Percentiles rank a stretch among this genome's conserved stretches.
Conservation (phyloP, 495 filamentous ascomycete species). For the Daldinia loculata region DNA sequence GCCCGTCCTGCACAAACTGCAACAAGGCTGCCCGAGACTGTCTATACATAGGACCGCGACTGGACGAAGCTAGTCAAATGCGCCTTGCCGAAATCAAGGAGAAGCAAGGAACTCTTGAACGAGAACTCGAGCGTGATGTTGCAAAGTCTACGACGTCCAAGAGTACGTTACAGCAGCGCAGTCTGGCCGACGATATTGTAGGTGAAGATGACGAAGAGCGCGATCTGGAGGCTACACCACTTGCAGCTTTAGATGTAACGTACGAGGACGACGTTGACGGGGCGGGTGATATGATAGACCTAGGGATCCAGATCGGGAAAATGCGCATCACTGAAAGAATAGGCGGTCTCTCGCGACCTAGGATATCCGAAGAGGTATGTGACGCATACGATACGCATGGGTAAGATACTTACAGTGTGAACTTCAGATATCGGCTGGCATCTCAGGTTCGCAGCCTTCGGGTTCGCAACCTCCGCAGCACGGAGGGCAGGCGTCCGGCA, state of each 20-base stretch:
- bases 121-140: conserved; percentile 66
- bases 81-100: conserved; percentile 75
- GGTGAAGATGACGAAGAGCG: conserved; percentile 58
- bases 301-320: conserved; percentile 74
- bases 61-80: conserved; percentile 67
- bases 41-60: conserved; percentile 67
- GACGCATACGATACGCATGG: neutral
- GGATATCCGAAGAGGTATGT: conserved; percentile 72
- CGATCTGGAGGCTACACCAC: conserved; percentile 61
- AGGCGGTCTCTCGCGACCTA: conserved; percentile 65
- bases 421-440: conserved; percentile 45
- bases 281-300: conserved; percentile 71
- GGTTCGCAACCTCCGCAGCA: conserved; percentile 23
- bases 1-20: conserved; percentile 75
- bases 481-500: conserved; percentile 24
- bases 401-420: conserved; percentile 9
- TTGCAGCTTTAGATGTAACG: conserved; percentile 68
- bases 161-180: conserved; percentile 44
- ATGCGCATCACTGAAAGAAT: conserved; percentile 78
- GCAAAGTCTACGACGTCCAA: conserved; percentile 47
- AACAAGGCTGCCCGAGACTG: conserved; percentile 68
- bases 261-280: conserved; percentile 68
- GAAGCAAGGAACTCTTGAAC: conserved; percentile 70
- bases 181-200: conserved; percentile 57
- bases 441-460: conserved; percentile 21